phyloP scores from a whole-genome alignment of 2,329 filamentous ascomycete species.

The Aspergillus fischeri region DNA sequence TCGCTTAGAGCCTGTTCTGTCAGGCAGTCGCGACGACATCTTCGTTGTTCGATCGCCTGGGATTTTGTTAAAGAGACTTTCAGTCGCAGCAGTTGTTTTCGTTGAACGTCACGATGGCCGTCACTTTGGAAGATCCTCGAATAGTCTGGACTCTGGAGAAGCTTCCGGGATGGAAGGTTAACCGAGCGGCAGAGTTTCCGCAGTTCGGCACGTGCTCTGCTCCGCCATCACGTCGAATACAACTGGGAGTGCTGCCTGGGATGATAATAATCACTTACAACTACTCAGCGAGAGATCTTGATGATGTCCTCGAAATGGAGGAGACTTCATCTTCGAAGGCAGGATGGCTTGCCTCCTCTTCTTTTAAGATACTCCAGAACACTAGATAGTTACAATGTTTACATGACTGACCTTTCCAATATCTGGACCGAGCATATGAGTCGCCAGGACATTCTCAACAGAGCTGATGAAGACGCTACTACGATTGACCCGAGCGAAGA shows the following conservation, averaged over 20 bases:
- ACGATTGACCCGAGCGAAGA: slow-evolving; percentile 60
- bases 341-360: slow-evolving; percentile 30
- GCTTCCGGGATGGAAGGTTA: slow-evolving; percentile 16
- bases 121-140: neutral
- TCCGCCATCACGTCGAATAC: neutral
- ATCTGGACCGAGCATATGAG: slow-evolving; percentile 54
- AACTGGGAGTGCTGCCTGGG: slow-evolving; percentile 8
- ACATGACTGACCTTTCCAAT: slow-evolving; percentile 55
- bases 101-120: slow-evolving; percentile 7
- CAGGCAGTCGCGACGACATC: slow-evolving; percentile 33
- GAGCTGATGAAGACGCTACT: slow-evolving; percentile 47
- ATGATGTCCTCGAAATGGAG: slow-evolving; percentile 36
- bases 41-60: neutral
- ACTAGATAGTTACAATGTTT: slow-evolving; percentile 46
- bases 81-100: neutral
- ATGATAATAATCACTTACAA: neutral
- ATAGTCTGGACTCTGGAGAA: slow-evolving; percentile 7
- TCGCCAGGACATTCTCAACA: slow-evolving; percentile 43
- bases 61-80: neutral
- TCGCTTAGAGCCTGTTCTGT: slow-evolving; percentile 35
- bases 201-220: slow-evolving; percentile 14
- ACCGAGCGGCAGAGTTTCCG: slow-evolving; percentile 23
- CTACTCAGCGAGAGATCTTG: neutral
- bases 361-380: slow-evolving; percentile 36
- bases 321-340: slow-evolving; percentile 25